phyloP scores from a whole-genome alignment of 345 rosid genomes.

The Iberis pinnata region DNA sequence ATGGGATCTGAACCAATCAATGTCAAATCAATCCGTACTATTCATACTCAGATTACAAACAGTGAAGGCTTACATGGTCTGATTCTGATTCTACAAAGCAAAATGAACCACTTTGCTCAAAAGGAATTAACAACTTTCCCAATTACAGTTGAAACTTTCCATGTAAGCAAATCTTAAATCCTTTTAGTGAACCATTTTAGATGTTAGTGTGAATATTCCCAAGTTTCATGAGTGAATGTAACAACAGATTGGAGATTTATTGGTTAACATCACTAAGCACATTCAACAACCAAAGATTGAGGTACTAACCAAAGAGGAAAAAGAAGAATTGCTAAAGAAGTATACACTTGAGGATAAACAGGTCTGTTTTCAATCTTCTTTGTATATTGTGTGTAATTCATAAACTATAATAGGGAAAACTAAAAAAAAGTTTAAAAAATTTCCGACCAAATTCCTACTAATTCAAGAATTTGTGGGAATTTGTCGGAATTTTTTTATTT shows the following conservation, averaged over 20 bases:
- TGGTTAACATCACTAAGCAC: slow-evolving; percentile 33
- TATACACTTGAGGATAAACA: slow-evolving; percentile 21
- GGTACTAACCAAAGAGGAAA: slow-evolving; percentile 25
- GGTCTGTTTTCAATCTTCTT: slow-evolving; percentile 15
- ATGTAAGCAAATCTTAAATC: slow-evolving; percentile 11
- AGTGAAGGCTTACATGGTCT: slow-evolving; percentile 20
- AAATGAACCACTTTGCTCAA: slow-evolving; percentile 28
- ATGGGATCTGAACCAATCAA: slow-evolving; percentile 30
- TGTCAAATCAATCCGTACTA: slow-evolving; percentile 20
- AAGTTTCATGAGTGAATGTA: not conserved
- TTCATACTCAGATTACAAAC: slow-evolving; percentile 15
- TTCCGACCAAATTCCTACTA: too few species aligned
- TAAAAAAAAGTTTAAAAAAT: too few species aligned
- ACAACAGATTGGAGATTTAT: slow-evolving; percentile 31
- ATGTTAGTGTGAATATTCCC: not conserved
- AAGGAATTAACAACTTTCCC: slow-evolving; percentile 28
- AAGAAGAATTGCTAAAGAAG: slow-evolving; percentile 15
- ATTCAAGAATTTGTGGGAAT: too few species aligned
- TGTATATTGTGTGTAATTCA: not conserved
- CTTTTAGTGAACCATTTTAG: too few species aligned
- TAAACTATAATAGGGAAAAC: too few species aligned
- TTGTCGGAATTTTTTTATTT: too few species aligned
- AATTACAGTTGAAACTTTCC: slow-evolving; percentile 26
- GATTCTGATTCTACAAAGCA: slow-evolving; percentile 30
- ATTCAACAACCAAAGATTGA: slow-evolving; percentile 26